Percentiles rank a stretch among this genome's conserved stretches.
Conservation (phyloP, 768 basidiomycete species). For the Asterophora parasitica region DNA sequence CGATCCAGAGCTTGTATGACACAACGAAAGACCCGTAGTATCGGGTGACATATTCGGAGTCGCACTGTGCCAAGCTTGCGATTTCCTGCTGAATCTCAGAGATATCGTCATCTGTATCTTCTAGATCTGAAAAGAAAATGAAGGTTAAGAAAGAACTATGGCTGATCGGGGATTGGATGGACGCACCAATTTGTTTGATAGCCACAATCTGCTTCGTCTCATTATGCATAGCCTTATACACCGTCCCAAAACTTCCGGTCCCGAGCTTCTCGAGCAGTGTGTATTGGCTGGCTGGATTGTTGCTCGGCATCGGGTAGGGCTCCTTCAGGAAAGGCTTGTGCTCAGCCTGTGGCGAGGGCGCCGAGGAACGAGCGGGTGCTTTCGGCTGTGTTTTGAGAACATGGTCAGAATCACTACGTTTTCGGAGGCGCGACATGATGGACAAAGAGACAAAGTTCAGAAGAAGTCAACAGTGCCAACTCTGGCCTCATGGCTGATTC, state of each 20-base stretch:
- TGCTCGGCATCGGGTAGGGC: conserved; percentile 67
- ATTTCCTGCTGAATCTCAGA: conserved; percentile 99
- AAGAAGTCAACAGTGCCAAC: conserved; percentile 19
- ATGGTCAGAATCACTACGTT: conserved; percentile 35
- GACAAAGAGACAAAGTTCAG: conserved; percentile 21
- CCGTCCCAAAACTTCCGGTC: conserved; percentile 93
- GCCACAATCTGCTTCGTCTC: conserved; percentile 94
- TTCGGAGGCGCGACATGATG: conserved; percentile 48
- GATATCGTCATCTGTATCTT: conserved; percentile 98
- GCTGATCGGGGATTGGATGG: background rate
- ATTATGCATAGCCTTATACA: conserved; percentile 96
- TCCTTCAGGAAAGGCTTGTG: conserved; percentile 40
- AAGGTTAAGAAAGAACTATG: conserved; percentile 2
- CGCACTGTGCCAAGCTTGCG: conserved; percentile 90
- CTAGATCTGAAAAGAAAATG: conserved; percentile 60
- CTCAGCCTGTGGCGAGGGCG: conserved; percentile 46
- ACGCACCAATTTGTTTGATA: conserved; percentile 91
- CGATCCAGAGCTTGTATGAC: conserved; percentile 96
- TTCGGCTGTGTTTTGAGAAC: conserved; percentile 34
- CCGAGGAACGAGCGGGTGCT: conserved; percentile 39
- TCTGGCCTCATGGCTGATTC: conserved; percentile 14
- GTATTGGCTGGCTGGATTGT: conserved; percentile 86
- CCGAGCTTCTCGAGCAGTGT: conserved; percentile 94
- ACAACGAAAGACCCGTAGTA: conserved; percentile 98
- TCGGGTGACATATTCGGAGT: conserved; percentile 92